Conservation (phyloP, 176 grass and related monocot genomes). For the Microstegium vimineum region DNA sequence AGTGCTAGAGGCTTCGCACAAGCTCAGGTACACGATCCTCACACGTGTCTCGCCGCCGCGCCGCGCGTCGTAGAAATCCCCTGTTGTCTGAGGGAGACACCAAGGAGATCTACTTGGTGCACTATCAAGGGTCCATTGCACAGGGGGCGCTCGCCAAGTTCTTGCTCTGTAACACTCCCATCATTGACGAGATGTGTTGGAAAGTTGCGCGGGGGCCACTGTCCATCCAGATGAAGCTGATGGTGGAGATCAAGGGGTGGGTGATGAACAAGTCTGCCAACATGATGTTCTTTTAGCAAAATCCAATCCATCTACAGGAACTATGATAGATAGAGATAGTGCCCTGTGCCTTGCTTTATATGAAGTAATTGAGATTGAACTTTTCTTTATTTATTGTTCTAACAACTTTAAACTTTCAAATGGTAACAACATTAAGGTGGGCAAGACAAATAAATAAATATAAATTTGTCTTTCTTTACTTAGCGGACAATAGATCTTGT, state of each 20-base stretch:
- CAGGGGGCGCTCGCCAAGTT: conserved; percentile 22
- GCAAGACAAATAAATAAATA: too few relatives aligned
- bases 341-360: too few relatives aligned
- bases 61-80: background rate
- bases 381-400: too few relatives aligned
- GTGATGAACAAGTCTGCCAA: background rate
- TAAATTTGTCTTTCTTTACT: too few relatives aligned
- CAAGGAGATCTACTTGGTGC: conserved; percentile 15
- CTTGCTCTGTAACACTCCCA: background rate
- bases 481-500: too few relatives aligned
- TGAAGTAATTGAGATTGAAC: too few relatives aligned
- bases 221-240: background rate
- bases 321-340: too few relatives aligned
- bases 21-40: background rate
- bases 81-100: background rate
- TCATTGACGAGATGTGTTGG: background rate
- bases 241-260: conserved; percentile 19
- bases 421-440: too few relatives aligned
- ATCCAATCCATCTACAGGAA: background rate
- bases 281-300: background rate
- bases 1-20: background rate
- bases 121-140: background rate
- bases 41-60: background rate
- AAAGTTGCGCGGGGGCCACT: background rate
- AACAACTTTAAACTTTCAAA: too few relatives aligned